These are phyloP conservation scores for Macaranga tanarius DNA, from an alignment of 441 rosid genomes.

Conservation along the genomic window DNA sequence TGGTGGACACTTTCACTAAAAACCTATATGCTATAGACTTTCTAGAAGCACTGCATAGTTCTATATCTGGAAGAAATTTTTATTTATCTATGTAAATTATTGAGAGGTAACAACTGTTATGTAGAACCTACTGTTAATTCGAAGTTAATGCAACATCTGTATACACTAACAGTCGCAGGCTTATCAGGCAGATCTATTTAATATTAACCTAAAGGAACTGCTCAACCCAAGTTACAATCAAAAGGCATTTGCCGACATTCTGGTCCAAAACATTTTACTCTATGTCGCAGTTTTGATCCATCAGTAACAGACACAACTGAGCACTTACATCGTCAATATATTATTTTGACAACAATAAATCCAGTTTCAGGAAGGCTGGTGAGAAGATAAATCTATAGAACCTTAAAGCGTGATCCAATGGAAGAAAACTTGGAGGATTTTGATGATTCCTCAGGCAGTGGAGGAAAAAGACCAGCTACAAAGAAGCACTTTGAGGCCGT, in stretches of 20 bases:
- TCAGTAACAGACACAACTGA: background rate
- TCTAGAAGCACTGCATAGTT: background rate
- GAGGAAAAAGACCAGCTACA: constrained; percentile 88
- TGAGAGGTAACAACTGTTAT: background rate
- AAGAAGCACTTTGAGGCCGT: constrained; percentile 78
- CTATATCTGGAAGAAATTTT: background rate
- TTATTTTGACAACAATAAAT: background rate
- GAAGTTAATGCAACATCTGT: background rate
- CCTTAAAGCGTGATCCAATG: constrained; percentile 99
- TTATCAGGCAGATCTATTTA: background rate
- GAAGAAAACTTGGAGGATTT: constrained; percentile 99
- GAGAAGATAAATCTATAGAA: constrained; percentile 19
- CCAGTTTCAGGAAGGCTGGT: background rate
- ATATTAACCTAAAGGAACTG: background rate
- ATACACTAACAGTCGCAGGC: background rate
- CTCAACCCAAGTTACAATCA: constrained; percentile 5
- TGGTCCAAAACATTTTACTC: background rate
- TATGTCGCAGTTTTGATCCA: too few species aligned
- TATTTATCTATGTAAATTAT: background rate
- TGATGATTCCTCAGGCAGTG: constrained; percentile 87
- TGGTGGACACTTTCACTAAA: background rate
- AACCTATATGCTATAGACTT: background rate
- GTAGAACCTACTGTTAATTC: background rate
- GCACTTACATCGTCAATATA: constrained; percentile 9
- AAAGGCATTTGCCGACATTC: background rate